Percentiles rank a stretch among this genome's conserved stretches.
Conservation (phyloP, 148 eudicot genomes). For the Camellia granthamiana region DNA sequence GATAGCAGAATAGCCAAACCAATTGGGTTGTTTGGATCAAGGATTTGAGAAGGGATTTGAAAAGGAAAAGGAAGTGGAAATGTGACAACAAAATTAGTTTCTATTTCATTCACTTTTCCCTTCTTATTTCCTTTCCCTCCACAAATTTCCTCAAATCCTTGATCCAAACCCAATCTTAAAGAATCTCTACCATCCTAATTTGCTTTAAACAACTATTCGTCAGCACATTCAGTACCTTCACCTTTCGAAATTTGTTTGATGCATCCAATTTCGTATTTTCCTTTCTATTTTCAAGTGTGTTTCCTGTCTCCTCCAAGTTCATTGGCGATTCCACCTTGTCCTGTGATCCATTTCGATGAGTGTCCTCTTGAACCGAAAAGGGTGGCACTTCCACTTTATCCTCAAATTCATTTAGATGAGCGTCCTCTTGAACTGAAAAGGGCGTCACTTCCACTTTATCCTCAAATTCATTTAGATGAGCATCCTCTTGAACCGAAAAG, state of each 20-base stretch:
- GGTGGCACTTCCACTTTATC: too few relatives aligned
- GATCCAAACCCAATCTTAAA: constrained; percentile 19
- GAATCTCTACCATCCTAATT: neutral
- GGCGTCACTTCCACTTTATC: too few relatives aligned
- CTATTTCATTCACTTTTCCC: too few relatives aligned
- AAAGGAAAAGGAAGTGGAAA: too few relatives aligned
- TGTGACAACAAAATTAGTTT: too few relatives aligned
- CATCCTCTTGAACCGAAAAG: constrained; percentile 28
- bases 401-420: neutral
- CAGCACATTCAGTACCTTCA: constrained; percentile 23
- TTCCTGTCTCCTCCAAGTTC: constrained; percentile 28
- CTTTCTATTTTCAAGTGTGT: constrained; percentile 15
- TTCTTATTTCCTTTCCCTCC: too few relatives aligned
- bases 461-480: constrained; percentile 22
- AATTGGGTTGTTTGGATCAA: neutral
- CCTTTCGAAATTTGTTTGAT: constrained; percentile 46
- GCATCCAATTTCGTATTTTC: constrained; percentile 26
- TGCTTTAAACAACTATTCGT: neutral
- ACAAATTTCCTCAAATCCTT: too few relatives aligned
- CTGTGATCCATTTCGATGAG: too few relatives aligned
- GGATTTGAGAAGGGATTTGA: too few relatives aligned
- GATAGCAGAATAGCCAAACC: constrained; percentile 6
- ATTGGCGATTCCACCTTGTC: constrained; percentile 28
- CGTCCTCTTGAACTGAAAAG: too few relatives aligned
- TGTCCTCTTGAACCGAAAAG: too few relatives aligned